Base-by-base conservation (phyloP, 2,329 filamentous ascomycete species). In the Colletotrichum horii region DNA sequence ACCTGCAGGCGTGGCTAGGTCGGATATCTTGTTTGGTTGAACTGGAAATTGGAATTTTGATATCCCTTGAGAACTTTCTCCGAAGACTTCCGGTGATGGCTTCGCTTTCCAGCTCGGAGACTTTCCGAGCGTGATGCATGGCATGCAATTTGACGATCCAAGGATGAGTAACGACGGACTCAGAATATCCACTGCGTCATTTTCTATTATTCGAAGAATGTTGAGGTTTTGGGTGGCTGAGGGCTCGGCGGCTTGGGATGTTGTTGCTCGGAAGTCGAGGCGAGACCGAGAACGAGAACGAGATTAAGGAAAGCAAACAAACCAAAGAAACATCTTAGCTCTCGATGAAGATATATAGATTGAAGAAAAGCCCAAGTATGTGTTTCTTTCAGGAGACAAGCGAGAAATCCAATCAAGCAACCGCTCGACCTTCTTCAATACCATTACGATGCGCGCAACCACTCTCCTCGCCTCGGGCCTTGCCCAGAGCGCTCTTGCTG, bases 401-500 rank as follows among this genome's bases (percentile, higher is more conserved):
- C 11, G 11, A n/a, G 19, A 14, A 22, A 48, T 48, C 2, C 11
- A 4, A 48, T 48, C 4, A 8, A 7, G 6, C n/a, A 48, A n/a
- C n/a, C 43, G 43, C 43, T 48, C n/a, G 43, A 48, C n/a, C n/a
- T 48, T 22, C n/a, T 48, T 22, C n/a, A 48, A 8, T 8, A 48
- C n/a, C n/a, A 48, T 48, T 34, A 74, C 56, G 19, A 82, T 82
- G 81, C 80, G 79, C 66, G 78, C 79, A 22, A 48, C 43, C 62
- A 78, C 79, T 56, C 48, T 84, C 60, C 74, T 79, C 66, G 52
- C 78, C 32, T 75, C 80, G 70, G 74, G 78, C 24, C 77, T 85
- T 66, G 79, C 83, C 67, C 80, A 84, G 28, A 83, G 82, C 61
- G 84, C 81, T 66, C 78, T 85, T 48, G 87, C 85, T 34, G 85